Base-by-base conservation (phyloP, 345 rosid genomes). In the Hibiscus syriacus region DNA sequence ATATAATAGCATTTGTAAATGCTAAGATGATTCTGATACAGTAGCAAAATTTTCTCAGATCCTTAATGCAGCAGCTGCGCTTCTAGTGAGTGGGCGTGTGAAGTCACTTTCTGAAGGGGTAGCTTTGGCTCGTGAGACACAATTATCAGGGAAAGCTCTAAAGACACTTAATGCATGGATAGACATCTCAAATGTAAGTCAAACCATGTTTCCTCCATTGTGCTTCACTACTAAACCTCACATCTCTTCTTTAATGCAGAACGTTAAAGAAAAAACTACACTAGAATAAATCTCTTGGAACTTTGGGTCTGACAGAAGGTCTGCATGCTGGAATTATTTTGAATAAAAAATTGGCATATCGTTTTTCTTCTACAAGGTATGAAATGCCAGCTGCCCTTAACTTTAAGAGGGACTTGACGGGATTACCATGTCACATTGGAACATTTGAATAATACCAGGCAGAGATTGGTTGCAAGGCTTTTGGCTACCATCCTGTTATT, bases 21-120 rank as follows among this genome's bases (percentile, higher is more conserved):
- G n/a, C n/a, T n/a, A n/a, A n/a, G n/a, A n/a, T n/a, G 30, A 39
- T 59, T 19, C 55, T 50, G 25, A 59, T 34, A 34, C n/a, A 4
- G 19, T 19, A 36, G 16, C 45, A 19, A 36, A 34, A 34, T 3
- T 10, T 19, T 19, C 49, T 11, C 50, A 95, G 99, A 84, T 92
- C 75, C 81, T 95, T 13, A 92, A 90, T 73, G 92, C 99, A 71
- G 99, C 97, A 13, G 96, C 98, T 13, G 93, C 98, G 50, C 90
- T 92, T 11, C 61, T 87, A 60, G 98, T 95, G 9, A 73, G 89
- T 59, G 82, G 87, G 57, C 58, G 8, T 53, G 95, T 80, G 29
- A 64, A 73, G n/a, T 81, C 87, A 10, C 79, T 92, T 20, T 83
- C 79, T 16, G 88, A 88, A 71, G 98, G 97, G 67, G 88, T 95